Evolutionary conservation across 2,329 filamentous ascomycete genomes (phyloP).

Genomic region (Rhexocercosporidium sp.): DNA sequence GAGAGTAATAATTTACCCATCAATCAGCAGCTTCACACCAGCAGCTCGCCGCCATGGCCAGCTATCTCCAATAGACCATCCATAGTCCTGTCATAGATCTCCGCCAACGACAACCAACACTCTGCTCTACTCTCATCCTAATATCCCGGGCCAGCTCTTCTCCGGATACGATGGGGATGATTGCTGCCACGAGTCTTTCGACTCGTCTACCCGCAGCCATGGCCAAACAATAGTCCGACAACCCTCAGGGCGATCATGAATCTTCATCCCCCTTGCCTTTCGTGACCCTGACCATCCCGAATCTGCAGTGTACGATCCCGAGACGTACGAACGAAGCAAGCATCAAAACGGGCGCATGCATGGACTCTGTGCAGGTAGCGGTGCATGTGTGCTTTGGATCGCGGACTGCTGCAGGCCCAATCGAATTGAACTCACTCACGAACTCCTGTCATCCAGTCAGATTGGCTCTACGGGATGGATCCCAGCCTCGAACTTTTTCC

Average conservation of each 20-base stretch:
- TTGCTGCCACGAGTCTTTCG: background rate
- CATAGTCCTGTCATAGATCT: background rate
- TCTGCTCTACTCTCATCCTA: background rate
- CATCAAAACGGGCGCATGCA: slow-evolving; percentile 19
- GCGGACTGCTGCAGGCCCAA: background rate
- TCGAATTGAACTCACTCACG: background rate
- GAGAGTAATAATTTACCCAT: slow-evolving; percentile 5
- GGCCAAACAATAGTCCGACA: slow-evolving; percentile 26
- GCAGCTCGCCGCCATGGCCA: background rate
- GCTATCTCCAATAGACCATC: background rate
- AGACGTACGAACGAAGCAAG: slow-evolving; percentile 1
- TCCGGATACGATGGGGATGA: background rate
- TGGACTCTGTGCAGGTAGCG: slow-evolving; percentile 13
- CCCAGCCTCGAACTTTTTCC: no score
- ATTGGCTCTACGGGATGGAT: background rate
- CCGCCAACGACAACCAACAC: background rate
- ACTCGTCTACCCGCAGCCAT: background rate
- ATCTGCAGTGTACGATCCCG: slow-evolving; percentile 10
- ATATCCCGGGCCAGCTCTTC: background rate
- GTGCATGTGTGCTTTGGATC: slow-evolving; percentile 13
- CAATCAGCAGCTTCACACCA: background rate
- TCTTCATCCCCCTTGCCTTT: slow-evolving; percentile 15
- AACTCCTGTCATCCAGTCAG: slow-evolving; percentile 20
- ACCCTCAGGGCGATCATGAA: slow-evolving; percentile 31
- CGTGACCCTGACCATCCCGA: slow-evolving; percentile 22